Conservation (phyloP, 768 basidiomycete genomes). For the Trametes coccinea region DNA sequence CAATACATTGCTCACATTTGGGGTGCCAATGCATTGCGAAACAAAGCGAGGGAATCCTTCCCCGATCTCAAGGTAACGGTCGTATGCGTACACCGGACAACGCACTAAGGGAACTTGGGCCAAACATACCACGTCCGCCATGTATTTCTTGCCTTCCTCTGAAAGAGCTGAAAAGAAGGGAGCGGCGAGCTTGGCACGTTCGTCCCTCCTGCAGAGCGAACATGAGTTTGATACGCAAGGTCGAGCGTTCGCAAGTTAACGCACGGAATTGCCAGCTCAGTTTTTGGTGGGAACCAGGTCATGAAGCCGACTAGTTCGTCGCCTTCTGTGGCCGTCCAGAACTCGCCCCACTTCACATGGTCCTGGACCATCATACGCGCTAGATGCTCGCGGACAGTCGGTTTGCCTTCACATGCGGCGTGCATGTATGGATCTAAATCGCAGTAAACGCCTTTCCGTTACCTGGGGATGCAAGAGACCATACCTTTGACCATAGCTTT, state of each 20-base stretch:
- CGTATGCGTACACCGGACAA: no score
- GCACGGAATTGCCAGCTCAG: conserved; percentile 2
- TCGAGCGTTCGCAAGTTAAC: not conserved
- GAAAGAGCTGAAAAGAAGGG: not conserved
- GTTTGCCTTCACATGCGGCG: not conserved
- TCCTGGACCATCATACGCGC: conserved; percentile 3
- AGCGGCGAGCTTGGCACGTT: not conserved
- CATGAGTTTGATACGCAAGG: not conserved
- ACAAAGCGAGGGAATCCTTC: not conserved
- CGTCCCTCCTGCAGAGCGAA: conserved; percentile 2
- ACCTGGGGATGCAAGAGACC: no score
- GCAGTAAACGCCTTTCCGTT: no score
- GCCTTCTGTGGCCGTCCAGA: conserved; percentile 3
- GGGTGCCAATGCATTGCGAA: not conserved
- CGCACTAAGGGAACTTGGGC: no score
- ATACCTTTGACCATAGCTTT: not conserved
- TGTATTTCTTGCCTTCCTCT: conserved; percentile 1
- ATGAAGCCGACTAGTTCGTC: conserved; percentile 6
- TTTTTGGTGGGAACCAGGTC: conserved; percentile 1
- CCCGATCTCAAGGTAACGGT: not conserved
- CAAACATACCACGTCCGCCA: not conserved
- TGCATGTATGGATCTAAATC: not conserved
- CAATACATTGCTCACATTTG: not conserved
- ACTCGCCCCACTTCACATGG: conserved; percentile 3
- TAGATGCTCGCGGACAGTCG: not conserved